phyloP scores from a whole-genome alignment of 2,329 filamentous ascomycete species.

The Geosmithia morbida region DNA sequence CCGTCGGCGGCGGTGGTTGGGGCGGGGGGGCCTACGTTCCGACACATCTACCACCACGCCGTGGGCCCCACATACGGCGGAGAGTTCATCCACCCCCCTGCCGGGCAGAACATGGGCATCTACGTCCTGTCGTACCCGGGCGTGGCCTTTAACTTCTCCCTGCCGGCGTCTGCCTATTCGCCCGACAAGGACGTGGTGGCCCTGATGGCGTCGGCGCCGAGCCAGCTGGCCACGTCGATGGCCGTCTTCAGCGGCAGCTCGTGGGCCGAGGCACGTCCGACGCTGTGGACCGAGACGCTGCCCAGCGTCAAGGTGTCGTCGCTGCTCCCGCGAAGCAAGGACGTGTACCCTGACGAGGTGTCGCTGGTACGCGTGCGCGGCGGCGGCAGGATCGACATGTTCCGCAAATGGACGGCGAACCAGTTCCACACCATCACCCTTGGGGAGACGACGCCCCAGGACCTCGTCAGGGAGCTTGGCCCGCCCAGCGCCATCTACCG shows the following conservation, averaged over 20 bases:
- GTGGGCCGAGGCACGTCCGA: conserved; percentile 70
- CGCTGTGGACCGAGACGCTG: conserved; percentile 61
- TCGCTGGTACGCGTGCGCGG: conserved; percentile 68
- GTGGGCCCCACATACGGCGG: conserved; percentile 89
- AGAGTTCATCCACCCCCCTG: conserved; percentile 64
- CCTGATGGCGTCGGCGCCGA: conserved; percentile 61
- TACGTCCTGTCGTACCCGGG: conserved; percentile 93
- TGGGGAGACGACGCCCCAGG: conserved; percentile 81
- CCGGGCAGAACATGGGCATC: conserved; percentile 49
- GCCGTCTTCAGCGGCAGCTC: conserved; percentile 82
- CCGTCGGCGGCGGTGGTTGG: conserved; percentile 15
- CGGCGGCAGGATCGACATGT: conserved; percentile 62
- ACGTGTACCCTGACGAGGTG: conserved; percentile 77
- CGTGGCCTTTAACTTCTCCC: conserved; percentile 80
- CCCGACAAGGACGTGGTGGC: conserved; percentile 70
- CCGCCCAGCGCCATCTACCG: conserved; percentile 89
- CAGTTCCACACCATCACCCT: conserved; percentile 58
- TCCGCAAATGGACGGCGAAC: conserved; percentile 50
- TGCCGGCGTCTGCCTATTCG: conserved; percentile 62
- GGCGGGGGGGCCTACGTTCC: conserved; percentile 55
- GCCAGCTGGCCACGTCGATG: conserved; percentile 69
- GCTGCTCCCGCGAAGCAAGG: conserved; percentile 55
- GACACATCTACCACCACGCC: conserved; percentile 84
- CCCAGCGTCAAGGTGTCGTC: conserved; percentile 60
- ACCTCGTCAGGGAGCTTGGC: conserved; percentile 78